Evolutionary conservation across 495 filamentous ascomycete species (phyloP), one percentile per base, ranked within the genome.

Genomic region (Penicillium egyptiacum): DNA sequence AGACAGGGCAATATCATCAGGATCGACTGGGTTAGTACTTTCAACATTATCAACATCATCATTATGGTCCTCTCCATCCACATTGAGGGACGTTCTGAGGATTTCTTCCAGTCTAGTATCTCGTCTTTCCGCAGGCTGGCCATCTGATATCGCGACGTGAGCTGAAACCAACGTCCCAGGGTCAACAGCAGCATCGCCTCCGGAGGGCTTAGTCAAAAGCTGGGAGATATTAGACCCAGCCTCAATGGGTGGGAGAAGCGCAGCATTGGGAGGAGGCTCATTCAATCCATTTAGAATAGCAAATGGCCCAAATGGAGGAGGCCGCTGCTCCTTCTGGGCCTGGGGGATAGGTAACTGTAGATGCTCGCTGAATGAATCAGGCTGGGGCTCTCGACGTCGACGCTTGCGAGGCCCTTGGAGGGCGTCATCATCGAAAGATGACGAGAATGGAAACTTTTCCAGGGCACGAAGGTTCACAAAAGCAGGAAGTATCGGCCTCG

Each of bases 211-310:
- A 4, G 65, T 70, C 28, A 78, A 55, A 35, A 78, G 69, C 40
- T 77, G 71, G 16, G 73, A 64, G 33, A 79, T 74, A n/a, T 59
- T 64, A 26, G 71, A 74, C 19, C 73, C 73, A 37, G 83, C 79
- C 31, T 84, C 81, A 46, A 91, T 91, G 6, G 87, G 88, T 1
- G 88, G 87, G 58, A 91, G 87, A 10, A 89, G 75, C 23, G 84
- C 83, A 47, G 86, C 83, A 64, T 89, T 84, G 11, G 87, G 88
- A 4, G 88, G 88, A 1, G 88, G 88, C 61, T 90, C 87, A 62
- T 87, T 85, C 31, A 91, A 71, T n/a, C 87, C 86, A 64, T 87
- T 86, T 40, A 92, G 81, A 59, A 90, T 89, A 53, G 87, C 75
- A 70, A 77, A 79, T 4, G 80, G 79, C 14, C 73, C 76, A 58